Base-by-base conservation (phyloP, 345 rosid species). In the Salix exigua region DNA sequence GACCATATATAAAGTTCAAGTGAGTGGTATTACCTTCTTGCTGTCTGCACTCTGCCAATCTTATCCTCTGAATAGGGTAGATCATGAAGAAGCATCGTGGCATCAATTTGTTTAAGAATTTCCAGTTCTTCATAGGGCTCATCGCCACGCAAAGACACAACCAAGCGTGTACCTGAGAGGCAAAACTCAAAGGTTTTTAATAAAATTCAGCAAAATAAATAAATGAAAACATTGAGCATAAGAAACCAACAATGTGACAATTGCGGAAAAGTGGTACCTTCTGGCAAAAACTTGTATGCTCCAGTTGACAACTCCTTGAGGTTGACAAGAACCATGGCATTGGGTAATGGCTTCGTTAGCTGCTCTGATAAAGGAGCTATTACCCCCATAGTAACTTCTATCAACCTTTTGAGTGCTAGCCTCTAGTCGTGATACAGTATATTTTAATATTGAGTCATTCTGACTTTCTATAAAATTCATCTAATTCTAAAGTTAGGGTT, bases 221-320 rank as follows among this genome's bases (percentile, higher is more conserved):
- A 63, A 30, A 75, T 26, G 35, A 73, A 68, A 78, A 73, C 46
- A 35, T 51, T 17, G 7, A 55, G 16, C n/a, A 48, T 8, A 16
- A 73, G 60, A 78, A 79, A 35, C 73, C 48, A 16, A 62, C 65
- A 61, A 38, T 42, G 16, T 0, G 62, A 75, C 72, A 69, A 35
- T 67, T 50, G 72, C 55, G 14, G 33, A 9, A 77, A 81, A 77
- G 77, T 67, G n/a, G 72, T 74, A 96, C 99, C 99, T 92, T 91
- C 94, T 40, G 98, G 98, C 87, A 96, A 86, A 84, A 96, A 98
- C 88, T 91, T 96, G 90, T 87, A 83, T 84, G 94, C 99, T 58
- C 98, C 93, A 38, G 91, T 88, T 77, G 94, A 82, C 78, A 93
- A 79, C 81, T 96, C 99, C 85, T 91, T 93, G 53, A 92, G 94